Base-by-base conservation (phyloP, 2,329 filamentous ascomycete genomes). In the Penicillium verrucosum region DNA sequence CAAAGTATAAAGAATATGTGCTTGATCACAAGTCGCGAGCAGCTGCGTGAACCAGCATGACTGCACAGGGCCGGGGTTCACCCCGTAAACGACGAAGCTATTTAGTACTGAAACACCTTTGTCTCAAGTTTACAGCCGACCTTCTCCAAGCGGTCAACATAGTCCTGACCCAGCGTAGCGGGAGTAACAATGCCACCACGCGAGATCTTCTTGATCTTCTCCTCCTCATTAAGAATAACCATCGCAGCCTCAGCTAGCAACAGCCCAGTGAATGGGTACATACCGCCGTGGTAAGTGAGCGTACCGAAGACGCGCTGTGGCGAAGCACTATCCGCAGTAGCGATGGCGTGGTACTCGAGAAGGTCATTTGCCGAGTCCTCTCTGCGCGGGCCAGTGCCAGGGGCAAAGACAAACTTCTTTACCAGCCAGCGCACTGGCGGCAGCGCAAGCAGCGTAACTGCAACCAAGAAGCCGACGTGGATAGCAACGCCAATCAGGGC, bases 341-440 rank as follows among this genome's bases (percentile, higher is more conserved):
- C 77, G 21, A 81, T 60, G n/a, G 77, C 77, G 43, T 78, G 73
- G 58, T 74, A 74, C 59, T 80, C 77, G 5, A 78, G 46, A 11
- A 58, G 65, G 49, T 79, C 75, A 47, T 74, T 70, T 36, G 60
- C 59, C 42, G 64, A 73, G 49, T 63, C 76, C 67, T 82, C 78
- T 60, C 71, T 74, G 5, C 67, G 68, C 1, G 80, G 78, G 0
- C 82, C 82, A 29, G 76, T 62, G 1, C 83, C 82, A 3, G 82
- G 81, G n/a, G 75, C 70, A 51, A 77, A 79, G 34, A 82, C 69
- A 29, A 81, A 62, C 44, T 74, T 73, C 59, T 77, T 77, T 38
- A 80, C 53, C 4, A 82, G 59, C 72, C 77, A 81, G 18, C 85
- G 80, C 0, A 85, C 73, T 0, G 82, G 83, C 4, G 82, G 76